Evolutionary conservation across 257 asterid species (phyloP).

Genomic region (Henckelia pumila): DNA sequence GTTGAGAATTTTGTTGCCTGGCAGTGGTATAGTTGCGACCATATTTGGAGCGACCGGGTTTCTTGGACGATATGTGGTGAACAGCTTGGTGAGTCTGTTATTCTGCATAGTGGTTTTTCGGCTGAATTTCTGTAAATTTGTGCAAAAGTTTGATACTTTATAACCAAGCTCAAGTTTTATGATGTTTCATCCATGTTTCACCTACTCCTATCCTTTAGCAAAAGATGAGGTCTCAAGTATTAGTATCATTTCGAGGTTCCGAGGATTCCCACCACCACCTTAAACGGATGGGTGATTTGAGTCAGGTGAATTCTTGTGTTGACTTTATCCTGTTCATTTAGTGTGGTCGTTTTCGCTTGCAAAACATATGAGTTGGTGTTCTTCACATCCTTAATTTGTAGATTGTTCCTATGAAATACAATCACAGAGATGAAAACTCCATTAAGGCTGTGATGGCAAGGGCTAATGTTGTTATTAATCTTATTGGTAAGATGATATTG

Average conservation of each 20-base stretch:
- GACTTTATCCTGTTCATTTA: background rate
- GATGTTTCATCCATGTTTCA: conserved; percentile 19
- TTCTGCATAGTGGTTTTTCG: conserved; percentile 12
- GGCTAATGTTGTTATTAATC: conserved; percentile 97
- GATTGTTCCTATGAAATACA: conserved; percentile 96
- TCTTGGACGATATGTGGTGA: conserved; percentile 91
- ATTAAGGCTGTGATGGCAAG: conserved; percentile 99
- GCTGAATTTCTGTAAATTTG: background rate
- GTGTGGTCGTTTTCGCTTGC: background rate
- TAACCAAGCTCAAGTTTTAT: conserved; percentile 9
- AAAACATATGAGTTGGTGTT: conserved; percentile 5
- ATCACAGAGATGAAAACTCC: conserved; percentile 88
- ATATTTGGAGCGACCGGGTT: conserved; percentile 98
- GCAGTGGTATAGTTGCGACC: conserved; percentile 91
- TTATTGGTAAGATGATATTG: conserved; percentile 61
- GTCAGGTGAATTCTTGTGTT: conserved; percentile 59
- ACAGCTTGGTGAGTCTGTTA: conserved; percentile 69
- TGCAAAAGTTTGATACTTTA: conserved; percentile 18
- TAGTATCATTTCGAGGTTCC: conserved; percentile 96
- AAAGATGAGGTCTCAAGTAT: conserved; percentile 94
- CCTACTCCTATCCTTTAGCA: conserved; percentile 45
- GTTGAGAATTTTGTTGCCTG: conserved; percentile 31
- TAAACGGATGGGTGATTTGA: conserved; percentile 97
- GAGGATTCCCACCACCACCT: conserved; percentile 98
- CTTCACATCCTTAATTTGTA: conserved; percentile 27